Evolutionary conservation across 257 asterid species (phyloP).

Genomic region (Solanum etuberosum): DNA sequence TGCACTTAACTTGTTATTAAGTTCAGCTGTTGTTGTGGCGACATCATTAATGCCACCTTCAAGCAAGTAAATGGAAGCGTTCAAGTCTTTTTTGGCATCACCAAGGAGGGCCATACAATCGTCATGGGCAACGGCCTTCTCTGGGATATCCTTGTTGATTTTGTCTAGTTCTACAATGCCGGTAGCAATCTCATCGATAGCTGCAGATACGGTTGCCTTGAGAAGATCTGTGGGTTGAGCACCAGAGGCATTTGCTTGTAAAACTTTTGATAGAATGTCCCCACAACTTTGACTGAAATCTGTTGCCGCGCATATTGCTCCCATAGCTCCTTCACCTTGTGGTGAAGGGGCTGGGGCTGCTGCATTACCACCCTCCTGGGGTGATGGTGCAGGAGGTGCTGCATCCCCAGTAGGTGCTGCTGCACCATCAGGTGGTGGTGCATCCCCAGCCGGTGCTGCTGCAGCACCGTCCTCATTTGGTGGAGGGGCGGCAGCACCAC

Average conservation of each 20-base stretch:
- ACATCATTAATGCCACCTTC: slow-evolving; percentile 9
- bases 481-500: neutral
- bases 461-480: neutral
- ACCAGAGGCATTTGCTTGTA: slow-evolving; percentile 18
- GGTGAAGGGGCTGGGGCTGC: neutral
- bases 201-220: slow-evolving; percentile 40
- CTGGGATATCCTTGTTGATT: slow-evolving; percentile 32
- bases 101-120: slow-evolving; percentile 44
- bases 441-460: neutral
- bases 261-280: slow-evolving; percentile 28
- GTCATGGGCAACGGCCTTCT: slow-evolving; percentile 39
- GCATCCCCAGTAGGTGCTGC: neutral
- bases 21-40: slow-evolving; percentile 21
- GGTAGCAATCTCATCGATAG: slow-evolving; percentile 29
- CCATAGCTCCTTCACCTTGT: slow-evolving; percentile 29
- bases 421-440: neutral
- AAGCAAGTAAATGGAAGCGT: slow-evolving; percentile 28
- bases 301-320: slow-evolving; percentile 38
- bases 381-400: neutral
- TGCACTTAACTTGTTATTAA: slow-evolving; percentile 76
- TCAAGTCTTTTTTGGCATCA: slow-evolving; percentile 67
- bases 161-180: slow-evolving; percentile 17
- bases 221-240: slow-evolving; percentile 31
- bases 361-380: neutral
- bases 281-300: slow-evolving; percentile 61